A percentile compares a stretch with the other conserved stretches of the same genome.
Conservation (phyloP, 1,284 basidiomycete species). For the Trichosporon sp. region DNA sequence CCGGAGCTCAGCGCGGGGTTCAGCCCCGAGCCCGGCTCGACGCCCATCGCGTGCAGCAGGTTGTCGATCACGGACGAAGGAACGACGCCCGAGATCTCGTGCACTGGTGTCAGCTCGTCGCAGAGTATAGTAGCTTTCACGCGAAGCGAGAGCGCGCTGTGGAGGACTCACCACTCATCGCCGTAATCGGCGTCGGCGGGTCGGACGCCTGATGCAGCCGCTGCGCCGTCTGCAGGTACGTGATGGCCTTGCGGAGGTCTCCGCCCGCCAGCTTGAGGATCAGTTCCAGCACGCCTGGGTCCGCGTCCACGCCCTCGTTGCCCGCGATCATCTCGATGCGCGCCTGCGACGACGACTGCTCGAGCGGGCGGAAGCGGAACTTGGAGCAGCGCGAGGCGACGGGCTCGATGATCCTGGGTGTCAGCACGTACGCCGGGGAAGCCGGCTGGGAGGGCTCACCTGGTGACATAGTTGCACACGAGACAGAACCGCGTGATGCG, state of each 20-base stretch:
- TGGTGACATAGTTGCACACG: conserved; percentile 98
- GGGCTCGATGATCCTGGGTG: conserved; percentile 88
- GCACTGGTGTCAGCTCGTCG: conserved; percentile 56
- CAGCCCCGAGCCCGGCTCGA: conserved; percentile 57
- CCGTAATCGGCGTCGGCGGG: conserved; percentile 67
- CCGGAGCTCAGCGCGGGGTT: conserved; percentile 56
- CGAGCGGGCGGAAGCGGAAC: conserved; percentile 94
- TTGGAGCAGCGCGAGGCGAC: conserved; percentile 98
- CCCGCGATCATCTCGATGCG: conserved; percentile 77
- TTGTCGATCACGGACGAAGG: conserved; percentile 67
- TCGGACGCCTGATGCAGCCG: conserved; percentile 67
- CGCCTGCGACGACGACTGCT: conserved; percentile 66
- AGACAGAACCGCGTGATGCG: conserved; percentile 96
- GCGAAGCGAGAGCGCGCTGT: neutral
- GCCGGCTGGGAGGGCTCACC: conserved; percentile 55
- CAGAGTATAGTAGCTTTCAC: no score
- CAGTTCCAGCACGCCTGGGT: conserved; percentile 50
- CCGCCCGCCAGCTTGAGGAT: conserved; percentile 64
- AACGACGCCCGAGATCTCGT: conserved; percentile 96
- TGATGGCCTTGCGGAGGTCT: conserved; percentile 96
- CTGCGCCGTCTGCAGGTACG: conserved; percentile 93
- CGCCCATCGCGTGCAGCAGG: conserved; percentile 69
- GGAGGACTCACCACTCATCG: conserved; percentile 49
- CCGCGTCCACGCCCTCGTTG: conserved; percentile 54
- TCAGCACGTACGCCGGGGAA: neutral